A percentile compares a stretch with the other conserved stretches of the same genome.
Evolutionary conservation across 768 basidiomycete genomes (phyloP).

Genomic region (Amanita molliuscula): DNA sequence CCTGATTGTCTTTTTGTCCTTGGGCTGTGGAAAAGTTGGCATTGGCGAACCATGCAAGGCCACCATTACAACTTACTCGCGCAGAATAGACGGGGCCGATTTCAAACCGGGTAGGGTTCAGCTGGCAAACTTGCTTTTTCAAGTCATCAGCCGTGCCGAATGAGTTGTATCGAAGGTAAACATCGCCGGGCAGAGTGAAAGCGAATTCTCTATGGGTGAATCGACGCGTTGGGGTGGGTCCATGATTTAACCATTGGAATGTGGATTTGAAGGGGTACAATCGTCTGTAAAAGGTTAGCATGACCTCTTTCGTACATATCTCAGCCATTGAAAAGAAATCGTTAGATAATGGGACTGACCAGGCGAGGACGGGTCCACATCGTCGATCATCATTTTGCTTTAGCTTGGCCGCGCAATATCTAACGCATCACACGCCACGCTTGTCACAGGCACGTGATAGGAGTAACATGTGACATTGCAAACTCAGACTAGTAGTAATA

Average conservation of each 20-base stretch:
- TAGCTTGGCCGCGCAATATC: background rate
- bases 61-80: conserved; percentile 43
- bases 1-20: conserved; percentile 75
- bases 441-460: background rate
- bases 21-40: conserved; percentile 43
- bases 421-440: background rate
- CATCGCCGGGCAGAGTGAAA: conserved; percentile 83
- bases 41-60: conserved; percentile 1
- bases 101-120: conserved; percentile 92
- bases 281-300: conserved; percentile 72
- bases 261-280: conserved; percentile 93
- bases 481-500: background rate
- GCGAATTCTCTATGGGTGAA: conserved; percentile 95
- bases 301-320: conserved; percentile 24
- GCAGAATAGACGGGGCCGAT: conserved; percentile 92
- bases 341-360: conserved; percentile 8
- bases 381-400: conserved; percentile 1
- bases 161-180: conserved; percentile 92
- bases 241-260: conserved; percentile 93
- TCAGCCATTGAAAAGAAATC: background rate
- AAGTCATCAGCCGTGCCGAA: conserved; percentile 81
- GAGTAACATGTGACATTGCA: conserved; percentile 7
- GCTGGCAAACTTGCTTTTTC: conserved; percentile 76
- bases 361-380: conserved; percentile 13
- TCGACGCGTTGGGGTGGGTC: conserved; percentile 63